Evolutionary conservation across 352 stramenopile genomes (phyloP).

Genomic region (Phytophthora niederhauseri): DNA sequence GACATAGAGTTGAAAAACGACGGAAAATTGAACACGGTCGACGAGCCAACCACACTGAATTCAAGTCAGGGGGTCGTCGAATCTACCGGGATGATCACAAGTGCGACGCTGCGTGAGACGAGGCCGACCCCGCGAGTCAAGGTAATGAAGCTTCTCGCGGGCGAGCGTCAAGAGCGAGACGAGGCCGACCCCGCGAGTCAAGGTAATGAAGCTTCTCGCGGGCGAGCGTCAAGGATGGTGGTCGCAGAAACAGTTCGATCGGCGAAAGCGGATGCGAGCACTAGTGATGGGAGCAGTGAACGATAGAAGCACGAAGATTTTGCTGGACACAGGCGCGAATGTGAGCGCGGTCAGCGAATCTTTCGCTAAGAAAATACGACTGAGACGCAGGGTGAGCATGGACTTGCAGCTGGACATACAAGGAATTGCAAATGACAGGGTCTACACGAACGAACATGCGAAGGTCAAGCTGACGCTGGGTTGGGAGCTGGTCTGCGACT

Average conservation of each 20-base stretch:
- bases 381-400: not conserved
- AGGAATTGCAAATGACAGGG: not conserved
- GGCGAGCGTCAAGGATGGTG: not conserved
- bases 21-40: not conserved
- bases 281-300: conserved; percentile 1
- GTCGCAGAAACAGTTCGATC: conserved; percentile 2
- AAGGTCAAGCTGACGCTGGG: not conserved
- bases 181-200: not conserved
- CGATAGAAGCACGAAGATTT: not conserved
- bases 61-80: not conserved
- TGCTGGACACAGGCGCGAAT: conserved; percentile 7
- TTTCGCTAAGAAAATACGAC: not conserved
- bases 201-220: not conserved
- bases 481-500: not conserved
- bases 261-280: conserved; percentile 1
- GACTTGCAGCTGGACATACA: not conserved
- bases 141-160: not conserved
- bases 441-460: not conserved
- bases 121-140: not conserved
- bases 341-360: not conserved
- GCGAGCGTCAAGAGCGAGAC: not conserved
- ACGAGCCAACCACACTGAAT: not conserved
- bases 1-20: too few relatives aligned
- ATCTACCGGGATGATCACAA: not conserved
- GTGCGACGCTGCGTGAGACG: not conserved